Evolutionary conservation across 164 flowering plant genomes (phyloP), one percentile per base, ranked within the genome.

Genomic region (Brasenia schreberi): DNA sequence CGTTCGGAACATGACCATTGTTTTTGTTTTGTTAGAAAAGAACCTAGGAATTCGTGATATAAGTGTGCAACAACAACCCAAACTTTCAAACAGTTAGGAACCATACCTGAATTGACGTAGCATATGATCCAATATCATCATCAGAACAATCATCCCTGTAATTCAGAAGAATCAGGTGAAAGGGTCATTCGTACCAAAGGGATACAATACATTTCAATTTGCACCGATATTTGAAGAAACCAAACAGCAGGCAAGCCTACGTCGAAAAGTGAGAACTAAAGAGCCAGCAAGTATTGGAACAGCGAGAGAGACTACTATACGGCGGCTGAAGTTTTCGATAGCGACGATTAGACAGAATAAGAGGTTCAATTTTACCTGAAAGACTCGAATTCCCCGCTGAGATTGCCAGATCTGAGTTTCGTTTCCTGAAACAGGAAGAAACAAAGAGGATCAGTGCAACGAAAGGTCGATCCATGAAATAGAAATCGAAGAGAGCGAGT

Each of bases 101-200:
- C 11, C 12, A 5, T 63, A 75, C 97, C 89, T 91, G 96, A 68
- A 89, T 82, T 12, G 96, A 77, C 42, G 89, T 79, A 69, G 81
- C 73, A 70, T 82, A 89, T 64, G 81, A 87, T 14, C 87, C 93
- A 9, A 91, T 80, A 1, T 87, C 77, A 62, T 77, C 84, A 27
- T 86, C 87, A 18, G 76, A 70, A 66, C 85, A 83, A 17, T 63
- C 19, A 70, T 85, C 56, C 16, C 56, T 49, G 16, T 14, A 49
- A 49, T 49, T 49, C 12, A 14, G 14, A 49, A 9, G 16, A 49
- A 49, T 3, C 10, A 14, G 5, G 16, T 9, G 16, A 14, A 14
- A 49, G 4, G 16, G 56, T 5, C 56, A 49, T 49, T 49, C 56
- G 9, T 9, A 49, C 56, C 56, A 9, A 49, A 49, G 9, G 16